These are phyloP conservation scores for Pseudocercospora vitis DNA, from an alignment of 2,329 filamentous ascomycete genomes.

Conservation along the genomic window DNA sequence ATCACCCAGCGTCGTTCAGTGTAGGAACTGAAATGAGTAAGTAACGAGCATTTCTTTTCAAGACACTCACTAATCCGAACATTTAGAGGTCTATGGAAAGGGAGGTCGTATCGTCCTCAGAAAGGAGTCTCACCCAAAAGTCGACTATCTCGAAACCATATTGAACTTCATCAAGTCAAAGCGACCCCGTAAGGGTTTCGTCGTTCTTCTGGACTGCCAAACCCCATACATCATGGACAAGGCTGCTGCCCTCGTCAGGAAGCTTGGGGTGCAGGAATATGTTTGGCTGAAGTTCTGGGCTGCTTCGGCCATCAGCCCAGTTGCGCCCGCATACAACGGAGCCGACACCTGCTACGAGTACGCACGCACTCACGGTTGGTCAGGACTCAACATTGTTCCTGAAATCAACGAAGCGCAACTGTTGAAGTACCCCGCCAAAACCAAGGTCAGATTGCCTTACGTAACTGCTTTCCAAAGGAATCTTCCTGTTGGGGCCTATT, in stretches of 20 bases:
- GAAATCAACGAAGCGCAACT: constrained; percentile 6
- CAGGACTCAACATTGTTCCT: constrained; percentile 2
- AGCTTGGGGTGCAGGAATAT: background rate
- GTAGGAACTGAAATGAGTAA: background rate
- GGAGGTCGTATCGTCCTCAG: background rate
- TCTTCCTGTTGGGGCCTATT: background rate
- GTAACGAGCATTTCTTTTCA: no score
- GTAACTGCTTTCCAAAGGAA: background rate
- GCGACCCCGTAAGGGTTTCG: background rate
- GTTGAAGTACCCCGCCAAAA: background rate
- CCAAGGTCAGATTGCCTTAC: no score
- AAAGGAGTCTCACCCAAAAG: background rate
- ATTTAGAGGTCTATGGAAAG: constrained; percentile 2
- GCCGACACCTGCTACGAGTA: constrained; percentile 7
- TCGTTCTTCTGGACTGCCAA: background rate
- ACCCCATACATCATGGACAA: background rate
- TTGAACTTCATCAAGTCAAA: background rate
- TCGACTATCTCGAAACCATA: background rate
- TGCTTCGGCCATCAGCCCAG: background rate
- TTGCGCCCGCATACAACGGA: background rate
- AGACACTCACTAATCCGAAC: no score
- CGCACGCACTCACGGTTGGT: background rate
- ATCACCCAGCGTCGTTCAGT: background rate
- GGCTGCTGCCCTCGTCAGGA: background rate
- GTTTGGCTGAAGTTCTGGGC: constrained; percentile 5